Base-by-base conservation (phyloP, 352 stramenopile genomes). In the Globisporangium perplexum region DNA sequence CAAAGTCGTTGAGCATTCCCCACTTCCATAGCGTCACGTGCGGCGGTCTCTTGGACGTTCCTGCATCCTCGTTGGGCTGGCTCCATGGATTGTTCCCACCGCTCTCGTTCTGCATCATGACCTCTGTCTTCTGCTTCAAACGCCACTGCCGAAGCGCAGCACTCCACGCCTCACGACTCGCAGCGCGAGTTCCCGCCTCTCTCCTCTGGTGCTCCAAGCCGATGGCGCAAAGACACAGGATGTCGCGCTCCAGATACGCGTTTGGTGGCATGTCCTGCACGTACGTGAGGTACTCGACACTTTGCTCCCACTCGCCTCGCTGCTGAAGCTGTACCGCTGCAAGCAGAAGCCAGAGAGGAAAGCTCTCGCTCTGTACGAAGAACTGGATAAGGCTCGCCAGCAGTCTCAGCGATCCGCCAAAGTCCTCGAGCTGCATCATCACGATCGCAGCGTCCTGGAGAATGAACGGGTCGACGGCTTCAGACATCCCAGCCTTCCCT, bases 401-500 rank as follows among this genome's bases (percentile, higher is more conserved):
- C 30, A 89, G 50, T 12, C 65, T 62, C 39, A 91, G 58, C n/a
- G 74, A 87, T 0, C 57, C 64, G 8, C 53, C 48, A 42, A 84
- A 77, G 38, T 76, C 65, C 8, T 73, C 63, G 50, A 73, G 59
- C 17, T 91, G 77, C 72, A 91, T 83, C 47, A 75, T 65, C 38
- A 91, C 74, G 20, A 88, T 48, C 3, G 77, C 77, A 0, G 82
- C 46, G 28, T 89, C 81, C 22, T 87, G 72, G 3, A 91, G 60
- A 2, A 87, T 42, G 6, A 69, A 68, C 28, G 74, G 58, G 45
- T 89, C 74, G 5, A 71, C 38, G n/a, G n/a, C n/a, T 1, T 30
- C 48, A 5, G 30, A 36, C 17, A 39, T 24, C 11, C 47, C 38
- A 12, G n/a, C 23, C 28, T 10, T 47, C 33, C 18, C 14, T 44